Conservation (phyloP, 441 rosid species). For the Jatropha multifida region DNA sequence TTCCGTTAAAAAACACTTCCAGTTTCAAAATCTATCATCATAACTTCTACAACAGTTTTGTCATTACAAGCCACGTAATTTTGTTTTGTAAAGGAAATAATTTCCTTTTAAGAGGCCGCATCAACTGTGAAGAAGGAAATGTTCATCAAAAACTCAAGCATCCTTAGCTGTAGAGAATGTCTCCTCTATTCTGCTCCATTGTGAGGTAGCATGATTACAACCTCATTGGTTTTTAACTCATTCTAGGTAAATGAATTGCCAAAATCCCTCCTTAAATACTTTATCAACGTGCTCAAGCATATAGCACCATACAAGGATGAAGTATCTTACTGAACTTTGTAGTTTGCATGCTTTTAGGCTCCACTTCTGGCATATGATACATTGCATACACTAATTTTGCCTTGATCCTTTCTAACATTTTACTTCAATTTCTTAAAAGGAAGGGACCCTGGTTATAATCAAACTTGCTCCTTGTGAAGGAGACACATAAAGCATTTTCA, state of each 20-base stretch:
- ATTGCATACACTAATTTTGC: not conserved
- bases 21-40: not conserved
- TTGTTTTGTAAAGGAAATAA: not conserved
- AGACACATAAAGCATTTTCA: not conserved
- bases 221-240: not conserved
- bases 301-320: not conserved
- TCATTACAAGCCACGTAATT: not conserved
- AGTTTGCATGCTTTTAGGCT: not conserved
- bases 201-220: conserved; percentile 2
- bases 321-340: conserved; percentile 1
- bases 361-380: not conserved
- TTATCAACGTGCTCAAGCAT: not conserved
- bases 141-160: not conserved
- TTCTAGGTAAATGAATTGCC: no score
- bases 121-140: not conserved
- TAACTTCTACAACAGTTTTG: not conserved
- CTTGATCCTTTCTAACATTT: not conserved
- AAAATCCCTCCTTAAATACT: not conserved
- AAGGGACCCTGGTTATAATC: not conserved
- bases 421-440: not conserved
- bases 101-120: not conserved
- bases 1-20: not conserved
- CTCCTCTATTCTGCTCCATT: not conserved
- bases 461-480: not conserved
- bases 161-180: not conserved